These are phyloP conservation scores for Globisporangium emineosum DNA, from an alignment of 352 stramenopile genomes.

Conservation along the genomic window DNA sequence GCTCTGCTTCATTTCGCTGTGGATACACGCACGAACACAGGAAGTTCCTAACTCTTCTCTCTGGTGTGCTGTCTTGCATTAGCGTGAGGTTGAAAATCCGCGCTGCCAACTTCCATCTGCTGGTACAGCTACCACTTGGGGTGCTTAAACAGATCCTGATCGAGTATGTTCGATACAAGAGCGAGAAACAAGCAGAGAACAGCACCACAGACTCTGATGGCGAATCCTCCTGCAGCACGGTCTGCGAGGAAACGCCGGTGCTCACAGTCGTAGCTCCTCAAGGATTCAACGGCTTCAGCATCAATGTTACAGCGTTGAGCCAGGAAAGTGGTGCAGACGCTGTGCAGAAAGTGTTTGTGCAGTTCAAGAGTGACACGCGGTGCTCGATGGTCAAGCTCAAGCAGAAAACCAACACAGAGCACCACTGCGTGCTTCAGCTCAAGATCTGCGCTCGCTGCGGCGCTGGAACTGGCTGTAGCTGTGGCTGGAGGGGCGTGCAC, in stretches of 20 bases:
- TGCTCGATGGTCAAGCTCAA: neutral
- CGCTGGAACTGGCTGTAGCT: constrained; percentile 11
- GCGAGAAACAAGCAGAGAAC: neutral
- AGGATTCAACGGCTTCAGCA: neutral
- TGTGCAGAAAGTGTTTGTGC: constrained; percentile 4
- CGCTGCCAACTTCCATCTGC: constrained; percentile 12
- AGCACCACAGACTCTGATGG: neutral
- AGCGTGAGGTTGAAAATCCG: constrained; percentile 13
- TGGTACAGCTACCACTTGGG: constrained; percentile 29
- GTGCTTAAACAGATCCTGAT: constrained; percentile 33
- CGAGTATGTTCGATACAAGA: constrained; percentile 4
- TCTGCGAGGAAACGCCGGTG: neutral
- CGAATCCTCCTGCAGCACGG: neutral
- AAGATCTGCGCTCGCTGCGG: constrained; percentile 30
- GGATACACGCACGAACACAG: no score
- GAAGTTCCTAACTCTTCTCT: neutral
- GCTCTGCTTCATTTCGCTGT: neutral
- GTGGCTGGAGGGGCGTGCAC: constrained; percentile 29
- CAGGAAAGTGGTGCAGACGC: neutral
- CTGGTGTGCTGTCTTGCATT: neutral
- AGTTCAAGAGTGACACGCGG: constrained; percentile 12
- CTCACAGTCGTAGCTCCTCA: constrained; percentile 7
- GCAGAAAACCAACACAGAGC: neutral
- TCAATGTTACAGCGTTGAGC: constrained; percentile 1
- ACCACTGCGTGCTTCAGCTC: constrained; percentile 16